phyloP scores from a whole-genome alignment of 129 eudicot genomes.

The sunflower (Helianthus annuus) region HanXRQr2.0-SUNRISE NC_035446.2:111239787-111240286 shows the following conservation, averaged over 20 bases:
- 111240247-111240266: constrained; percentile 97
- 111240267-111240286: constrained; percentile 82
- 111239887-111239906: too few species aligned
- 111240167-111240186: constrained; percentile 52
- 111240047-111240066: constrained; percentile 51
- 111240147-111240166: constrained; percentile 61
- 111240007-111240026: constrained; percentile 74
- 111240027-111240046: constrained; percentile 78
- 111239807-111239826: not conserved
- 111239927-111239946: not conserved
- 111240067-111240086: constrained; percentile 52
- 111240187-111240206: constrained; percentile 61
- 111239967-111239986: constrained; percentile 56
- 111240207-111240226: constrained; percentile 46
- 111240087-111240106: constrained; percentile 41
- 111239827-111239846: not conserved
- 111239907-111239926: too few species aligned
- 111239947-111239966: not conserved
- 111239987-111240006: constrained; percentile 85
- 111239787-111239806: too few species aligned
- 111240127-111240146: constrained; percentile 47
- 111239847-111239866: not conserved
- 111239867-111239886: not conserved
- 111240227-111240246: constrained; percentile 64
- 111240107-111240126: constrained; percentile 62